Evolutionary conservation across 2,329 filamentous ascomycete species (phyloP).

Genomic region (Bipolaris cookei): DNA sequence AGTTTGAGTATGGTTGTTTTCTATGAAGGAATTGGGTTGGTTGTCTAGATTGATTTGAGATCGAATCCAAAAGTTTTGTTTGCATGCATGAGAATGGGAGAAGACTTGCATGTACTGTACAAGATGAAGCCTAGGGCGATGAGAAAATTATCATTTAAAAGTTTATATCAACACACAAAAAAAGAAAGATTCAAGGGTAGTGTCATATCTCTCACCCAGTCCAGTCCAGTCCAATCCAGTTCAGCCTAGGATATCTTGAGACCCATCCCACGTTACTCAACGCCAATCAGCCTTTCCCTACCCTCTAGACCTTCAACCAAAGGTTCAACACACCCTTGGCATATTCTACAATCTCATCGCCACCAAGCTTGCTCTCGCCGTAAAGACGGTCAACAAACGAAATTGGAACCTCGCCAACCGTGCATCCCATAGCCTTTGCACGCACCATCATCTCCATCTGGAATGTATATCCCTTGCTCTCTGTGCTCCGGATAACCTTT

Average conservation of each 20-base stretch:
- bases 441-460: slow-evolving; percentile 99
- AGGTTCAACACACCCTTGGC: slow-evolving; percentile 67
- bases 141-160: slow-evolving; percentile 26
- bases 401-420: slow-evolving; percentile 94
- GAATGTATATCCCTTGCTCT: slow-evolving; percentile 98
- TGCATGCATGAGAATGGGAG: no score
- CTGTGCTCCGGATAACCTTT: slow-evolving; percentile 86
- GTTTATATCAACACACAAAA: slow-evolving; percentile 12
- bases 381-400: slow-evolving; percentile 91
- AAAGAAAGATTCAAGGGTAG: slow-evolving; percentile 5
- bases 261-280: slow-evolving; percentile 32
- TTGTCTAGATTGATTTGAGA: no score
- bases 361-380: slow-evolving; percentile 92
- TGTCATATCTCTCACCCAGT: not conserved
- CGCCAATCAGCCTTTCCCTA: slow-evolving; percentile 25
- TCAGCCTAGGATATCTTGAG: slow-evolving; percentile 7
- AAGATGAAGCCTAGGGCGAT: no score
- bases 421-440: slow-evolving; percentile 93
- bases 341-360: slow-evolving; percentile 96
- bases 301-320: slow-evolving; percentile 57
- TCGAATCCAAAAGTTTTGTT: no score
- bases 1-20: no score
- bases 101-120: no score
- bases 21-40: no score
- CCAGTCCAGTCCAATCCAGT: not conserved